Percentiles rank a stretch among this genome's conserved stretches.
phyloP scores from a whole-genome alignment of 768 basidiomycete genomes.

The Trametes cinnabarina region DNA sequence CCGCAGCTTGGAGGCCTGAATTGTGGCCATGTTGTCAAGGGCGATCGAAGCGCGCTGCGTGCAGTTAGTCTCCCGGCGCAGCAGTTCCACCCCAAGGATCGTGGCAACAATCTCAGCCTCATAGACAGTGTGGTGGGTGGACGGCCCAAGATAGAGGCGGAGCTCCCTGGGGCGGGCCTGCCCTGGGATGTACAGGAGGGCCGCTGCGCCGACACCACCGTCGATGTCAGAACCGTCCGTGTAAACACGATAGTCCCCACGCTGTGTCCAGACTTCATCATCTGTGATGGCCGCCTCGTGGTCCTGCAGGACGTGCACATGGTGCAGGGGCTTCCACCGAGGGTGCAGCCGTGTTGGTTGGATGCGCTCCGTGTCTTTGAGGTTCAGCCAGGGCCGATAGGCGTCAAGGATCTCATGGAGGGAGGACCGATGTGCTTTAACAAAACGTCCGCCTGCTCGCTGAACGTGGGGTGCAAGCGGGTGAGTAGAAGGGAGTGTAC shows the following conservation, averaged over 20 bases:
- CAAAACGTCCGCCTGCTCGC: not conserved
- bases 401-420: slow-evolving; percentile 25
- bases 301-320: not conserved
- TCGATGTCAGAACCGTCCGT: slow-evolving; percentile 32
- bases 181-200: slow-evolving; percentile 23
- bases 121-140: slow-evolving; percentile 28
- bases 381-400: slow-evolving; percentile 13
- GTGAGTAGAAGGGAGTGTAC: slow-evolving; percentile 23
- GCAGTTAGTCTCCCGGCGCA: slow-evolving; percentile 11
- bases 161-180: not conserved
- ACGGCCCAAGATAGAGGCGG: slow-evolving; percentile 23
- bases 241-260: slow-evolving; percentile 17
- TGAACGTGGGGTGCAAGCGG: slow-evolving; percentile 14
- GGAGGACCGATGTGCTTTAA: slow-evolving; percentile 18
- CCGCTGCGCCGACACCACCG: slow-evolving; percentile 31
- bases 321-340: slow-evolving; percentile 1
- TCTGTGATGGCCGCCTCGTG: slow-evolving; percentile 9
- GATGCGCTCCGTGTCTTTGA: slow-evolving; percentile 20
- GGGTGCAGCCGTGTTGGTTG: slow-evolving; percentile 7
- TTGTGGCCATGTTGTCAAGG: slow-evolving; percentile 11
- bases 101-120: slow-evolving; percentile 33
- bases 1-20: not conserved
- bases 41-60: not conserved
- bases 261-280: not conserved
- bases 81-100: slow-evolving; percentile 25